Percentiles rank a stretch among this genome's conserved stretches.
Evolutionary conservation across 1,284 basidiomycete species (phyloP).

Genomic region (Termitomyces sp.): DNA sequence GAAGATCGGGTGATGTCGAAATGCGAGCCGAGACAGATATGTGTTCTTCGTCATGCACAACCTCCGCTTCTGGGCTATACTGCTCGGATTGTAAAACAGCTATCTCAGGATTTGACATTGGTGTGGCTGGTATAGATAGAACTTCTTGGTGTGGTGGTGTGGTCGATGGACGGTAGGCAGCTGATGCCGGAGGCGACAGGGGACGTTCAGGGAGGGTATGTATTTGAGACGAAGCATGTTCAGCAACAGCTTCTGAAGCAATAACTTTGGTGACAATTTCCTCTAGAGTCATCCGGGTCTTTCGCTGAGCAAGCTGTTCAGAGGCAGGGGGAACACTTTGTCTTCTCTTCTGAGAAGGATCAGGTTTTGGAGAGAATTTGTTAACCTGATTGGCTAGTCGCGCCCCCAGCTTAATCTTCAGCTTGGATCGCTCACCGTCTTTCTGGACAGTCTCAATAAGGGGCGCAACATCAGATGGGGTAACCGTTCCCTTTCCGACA

Average conservation of each 20-base stretch:
- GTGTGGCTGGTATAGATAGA: conserved; percentile 14
- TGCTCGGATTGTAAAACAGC: conserved; percentile 11
- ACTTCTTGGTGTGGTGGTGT: neutral
- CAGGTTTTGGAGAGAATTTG: conserved; percentile 7
- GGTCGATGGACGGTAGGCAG: neutral
- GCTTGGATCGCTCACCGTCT: conserved; percentile 22
- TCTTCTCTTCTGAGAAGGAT: conserved; percentile 13
- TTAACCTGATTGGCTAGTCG: conserved; percentile 9
- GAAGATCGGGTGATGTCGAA: conserved; percentile 6
- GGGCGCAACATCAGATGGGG: conserved; percentile 8
- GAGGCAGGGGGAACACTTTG: conserved; percentile 10
- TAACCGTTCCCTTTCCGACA: conserved; percentile 1
- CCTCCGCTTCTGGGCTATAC: conserved; percentile 10
- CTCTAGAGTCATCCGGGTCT: conserved; percentile 1
- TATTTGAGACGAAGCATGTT: neutral
- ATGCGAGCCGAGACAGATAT: conserved; percentile 1
- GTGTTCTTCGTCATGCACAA: neutral
- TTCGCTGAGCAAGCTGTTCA: conserved; percentile 2
- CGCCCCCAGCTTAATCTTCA: conserved; percentile 32
- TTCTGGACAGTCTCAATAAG: conserved; percentile 13
- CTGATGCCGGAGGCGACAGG: neutral
- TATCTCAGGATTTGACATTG: conserved; percentile 23
- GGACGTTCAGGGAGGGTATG: neutral
- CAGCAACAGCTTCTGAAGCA: neutral
- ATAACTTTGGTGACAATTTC: neutral